Conservation (phyloP, 2,329 filamentous ascomycete genomes). For the Fusarium avenaceum region DNA sequence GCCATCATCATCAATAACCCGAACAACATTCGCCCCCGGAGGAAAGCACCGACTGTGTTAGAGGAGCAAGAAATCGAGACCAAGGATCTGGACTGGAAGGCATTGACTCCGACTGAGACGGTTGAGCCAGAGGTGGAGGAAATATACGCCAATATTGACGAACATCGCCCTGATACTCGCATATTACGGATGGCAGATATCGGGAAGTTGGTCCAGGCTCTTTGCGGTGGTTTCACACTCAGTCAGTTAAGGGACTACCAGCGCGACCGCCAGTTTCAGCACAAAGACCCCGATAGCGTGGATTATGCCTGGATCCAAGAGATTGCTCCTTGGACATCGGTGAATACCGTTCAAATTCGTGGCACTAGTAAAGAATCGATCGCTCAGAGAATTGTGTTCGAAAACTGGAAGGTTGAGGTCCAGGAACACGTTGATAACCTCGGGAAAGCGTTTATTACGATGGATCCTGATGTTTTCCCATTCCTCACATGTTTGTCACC, state of each 20-base stretch:
- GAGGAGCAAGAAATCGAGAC: conserved; percentile 32
- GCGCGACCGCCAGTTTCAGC: conserved; percentile 14
- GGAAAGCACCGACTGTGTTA: conserved; percentile 31
- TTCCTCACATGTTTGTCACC: conserved; percentile 61
- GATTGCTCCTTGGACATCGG: conserved; percentile 57
- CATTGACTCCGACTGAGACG: conserved; percentile 48
- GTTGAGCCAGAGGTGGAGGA: conserved; percentile 52
- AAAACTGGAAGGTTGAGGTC: conserved; percentile 65
- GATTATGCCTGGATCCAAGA: conserved; percentile 60
- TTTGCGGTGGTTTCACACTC: conserved; percentile 62
- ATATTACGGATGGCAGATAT: conserved; percentile 59
- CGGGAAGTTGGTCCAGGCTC: conserved; percentile 54
- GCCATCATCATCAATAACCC: conserved; percentile 63
- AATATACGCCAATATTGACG: conserved; percentile 62
- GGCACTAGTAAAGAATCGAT: conserved; percentile 57
- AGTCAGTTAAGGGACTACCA: conserved; percentile 63
- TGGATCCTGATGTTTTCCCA: conserved; percentile 58
- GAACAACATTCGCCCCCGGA: conserved; percentile 47
- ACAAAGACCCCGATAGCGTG: conserved; percentile 9
- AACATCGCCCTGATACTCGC: conserved; percentile 60
- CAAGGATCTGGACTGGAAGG: conserved; percentile 51
- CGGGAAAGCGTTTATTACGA: conserved; percentile 57
- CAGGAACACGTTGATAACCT: conserved; percentile 59
- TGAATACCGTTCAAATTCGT: conserved; percentile 30
- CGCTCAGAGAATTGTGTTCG: conserved; percentile 60